Conservation (phyloP, 768 basidiomycete species). For the Mycena vulgaris region DNA sequence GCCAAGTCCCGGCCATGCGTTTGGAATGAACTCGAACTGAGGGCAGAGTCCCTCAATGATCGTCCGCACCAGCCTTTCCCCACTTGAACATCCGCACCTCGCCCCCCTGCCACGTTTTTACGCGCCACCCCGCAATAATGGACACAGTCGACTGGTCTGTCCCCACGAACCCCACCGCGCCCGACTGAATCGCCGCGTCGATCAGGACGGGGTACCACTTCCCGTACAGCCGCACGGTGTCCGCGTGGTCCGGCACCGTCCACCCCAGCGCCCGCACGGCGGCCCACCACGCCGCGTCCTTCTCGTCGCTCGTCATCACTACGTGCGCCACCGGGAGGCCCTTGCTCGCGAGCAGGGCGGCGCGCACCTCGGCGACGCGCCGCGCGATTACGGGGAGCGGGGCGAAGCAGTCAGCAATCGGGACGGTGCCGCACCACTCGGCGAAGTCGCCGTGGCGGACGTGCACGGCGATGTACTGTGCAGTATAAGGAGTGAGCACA, state of each 20-base stretch:
- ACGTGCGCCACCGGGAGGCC: conserved; percentile 44
- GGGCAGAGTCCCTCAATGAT: conserved; percentile 11
- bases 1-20: too few relatives aligned
- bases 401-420: conserved; percentile 48
- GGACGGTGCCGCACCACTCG: conserved; percentile 42
- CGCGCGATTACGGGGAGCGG: conserved; percentile 45
- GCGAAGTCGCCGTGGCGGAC: conserved; percentile 55
- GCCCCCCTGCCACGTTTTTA: conserved; percentile 62
- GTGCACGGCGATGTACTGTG: conserved; percentile 57
- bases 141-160: conserved; percentile 65
- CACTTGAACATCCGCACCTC: conserved; percentile 53
- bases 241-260: conserved; percentile 35
- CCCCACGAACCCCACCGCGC: conserved; percentile 65
- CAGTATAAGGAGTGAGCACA: too few relatives aligned
- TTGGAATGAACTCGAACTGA: too few relatives aligned
- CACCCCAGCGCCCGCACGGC: conserved; percentile 47
- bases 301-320: conserved; percentile 58
- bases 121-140: conserved; percentile 58
- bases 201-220: conserved; percentile 58
- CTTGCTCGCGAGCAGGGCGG: conserved; percentile 41
- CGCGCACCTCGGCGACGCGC: conserved; percentile 49
- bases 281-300: conserved; percentile 50
- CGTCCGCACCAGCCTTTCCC: conserved; percentile 57
- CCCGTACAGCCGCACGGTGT: conserved; percentile 26
- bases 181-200: conserved; percentile 64